Percentiles rank a stretch among this genome's conserved stretches.
phyloP scores from a whole-genome alignment of 495 filamentous ascomycete genomes.

The Tetracladium marchalianum region DNA sequence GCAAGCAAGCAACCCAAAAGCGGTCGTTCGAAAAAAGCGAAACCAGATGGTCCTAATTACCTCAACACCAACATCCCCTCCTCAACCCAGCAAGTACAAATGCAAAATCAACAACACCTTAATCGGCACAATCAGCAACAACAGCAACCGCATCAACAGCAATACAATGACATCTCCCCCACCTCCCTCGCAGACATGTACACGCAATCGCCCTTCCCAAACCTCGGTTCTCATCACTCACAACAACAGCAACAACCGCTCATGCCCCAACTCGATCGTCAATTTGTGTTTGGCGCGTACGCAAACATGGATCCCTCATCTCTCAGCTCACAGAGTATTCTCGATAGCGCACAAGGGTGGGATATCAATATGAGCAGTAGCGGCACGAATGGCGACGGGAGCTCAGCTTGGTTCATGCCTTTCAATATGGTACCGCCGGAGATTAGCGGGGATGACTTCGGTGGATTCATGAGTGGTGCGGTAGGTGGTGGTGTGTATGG shows the following conservation, averaged over 20 bases:
- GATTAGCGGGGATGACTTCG: slow-evolving; percentile 34
- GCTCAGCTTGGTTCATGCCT: slow-evolving; percentile 85
- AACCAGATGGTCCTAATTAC: slow-evolving; percentile 3
- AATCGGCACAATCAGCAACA: slow-evolving; percentile 1
- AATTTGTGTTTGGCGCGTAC: slow-evolving; percentile 72
- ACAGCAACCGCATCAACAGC: slow-evolving; percentile 11
- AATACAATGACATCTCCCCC: slow-evolving; percentile 18
- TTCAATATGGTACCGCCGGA: slow-evolving; percentile 81
- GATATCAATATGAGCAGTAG: slow-evolving; percentile 16
- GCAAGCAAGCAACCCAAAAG: slow-evolving; percentile 12
- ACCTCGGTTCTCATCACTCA: slow-evolving; percentile 8
- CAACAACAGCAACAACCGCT: slow-evolving; percentile 29
- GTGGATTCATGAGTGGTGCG: too few species aligned
- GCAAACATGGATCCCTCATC: slow-evolving; percentile 41
- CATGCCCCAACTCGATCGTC: slow-evolving; percentile 60
- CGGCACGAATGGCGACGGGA: slow-evolving; percentile 33
- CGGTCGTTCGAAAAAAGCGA: slow-evolving; percentile 2
- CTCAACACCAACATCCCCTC: slow-evolving; percentile 13
- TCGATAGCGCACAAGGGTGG: slow-evolving; percentile 14
- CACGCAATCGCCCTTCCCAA: slow-evolving; percentile 3
- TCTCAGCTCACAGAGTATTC: slow-evolving; percentile 14
- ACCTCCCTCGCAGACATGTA: slow-evolving; percentile 14
- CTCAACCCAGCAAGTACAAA: slow-evolving; percentile 3
- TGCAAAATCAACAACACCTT: not conserved
- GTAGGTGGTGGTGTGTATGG: too few species aligned